phyloP scores from a whole-genome alignment of 2,329 filamentous ascomycete genomes.

The Neoscytalidium dimidiatum region DNA sequence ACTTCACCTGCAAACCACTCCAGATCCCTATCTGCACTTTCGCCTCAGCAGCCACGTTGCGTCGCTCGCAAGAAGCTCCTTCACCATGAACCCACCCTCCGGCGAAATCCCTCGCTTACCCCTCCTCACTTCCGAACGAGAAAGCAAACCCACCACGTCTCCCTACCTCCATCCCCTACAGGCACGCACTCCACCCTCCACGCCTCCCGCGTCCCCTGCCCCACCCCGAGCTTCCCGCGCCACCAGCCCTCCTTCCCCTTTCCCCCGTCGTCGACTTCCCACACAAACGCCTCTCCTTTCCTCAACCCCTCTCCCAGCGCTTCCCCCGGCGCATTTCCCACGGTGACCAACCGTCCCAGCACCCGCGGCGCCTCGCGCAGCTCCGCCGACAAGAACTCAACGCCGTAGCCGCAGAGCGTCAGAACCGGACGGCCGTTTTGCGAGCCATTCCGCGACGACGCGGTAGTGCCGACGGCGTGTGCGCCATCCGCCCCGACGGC shows the following conservation, averaged over 20 bases:
- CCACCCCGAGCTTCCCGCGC: not conserved
- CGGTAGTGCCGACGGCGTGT: too few relatives aligned
- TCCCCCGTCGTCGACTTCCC: not conserved
- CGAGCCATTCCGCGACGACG: not conserved
- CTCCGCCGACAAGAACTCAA: not conserved
- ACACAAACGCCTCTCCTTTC: not conserved
- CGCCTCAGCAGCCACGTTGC: too few relatives aligned
- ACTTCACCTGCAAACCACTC: too few relatives aligned
- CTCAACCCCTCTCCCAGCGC: not conserved
- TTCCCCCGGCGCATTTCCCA: not conserved
- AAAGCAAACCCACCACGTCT: constrained; percentile 11
- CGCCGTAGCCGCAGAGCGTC: not conserved
- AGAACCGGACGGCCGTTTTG: not conserved
- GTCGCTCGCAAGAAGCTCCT: too few relatives aligned
- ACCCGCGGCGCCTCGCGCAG: not conserved
- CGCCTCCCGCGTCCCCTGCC: too few relatives aligned
- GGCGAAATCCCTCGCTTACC: not conserved
- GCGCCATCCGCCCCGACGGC: too few relatives aligned
- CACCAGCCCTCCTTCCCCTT: not conserved
- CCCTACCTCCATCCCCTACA: not conserved
- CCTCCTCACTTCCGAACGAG: not conserved
- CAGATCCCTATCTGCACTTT: too few relatives aligned
- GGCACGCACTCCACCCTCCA: constrained; percentile 7
- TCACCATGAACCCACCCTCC: too few relatives aligned
- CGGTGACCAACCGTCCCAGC: not conserved